A percentile compares a stretch with the other conserved stretches of the same genome.
Conservation (phyloP, 495 filamentous ascomycete genomes). For the Entonaema liquescens region DNA sequence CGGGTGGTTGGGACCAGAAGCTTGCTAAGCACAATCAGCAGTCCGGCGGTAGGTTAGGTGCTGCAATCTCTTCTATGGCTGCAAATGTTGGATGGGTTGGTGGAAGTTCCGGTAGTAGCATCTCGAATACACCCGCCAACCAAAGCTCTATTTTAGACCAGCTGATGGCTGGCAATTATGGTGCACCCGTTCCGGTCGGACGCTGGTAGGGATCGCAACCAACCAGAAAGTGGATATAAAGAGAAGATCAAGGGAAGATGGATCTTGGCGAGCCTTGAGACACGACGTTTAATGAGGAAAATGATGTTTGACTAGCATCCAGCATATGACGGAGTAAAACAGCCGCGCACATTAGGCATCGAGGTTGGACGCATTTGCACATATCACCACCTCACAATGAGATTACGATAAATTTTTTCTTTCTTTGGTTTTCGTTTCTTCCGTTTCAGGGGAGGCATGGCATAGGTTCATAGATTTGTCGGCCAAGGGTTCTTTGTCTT, state of each 20-base stretch:
- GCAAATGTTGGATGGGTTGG: slow-evolving; percentile 80
- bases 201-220: slow-evolving; percentile 62
- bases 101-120: slow-evolving; percentile 52
- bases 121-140: slow-evolving; percentile 49
- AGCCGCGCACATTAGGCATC: slow-evolving; percentile 11
- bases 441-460: slow-evolving; percentile 30
- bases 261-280: not conserved
- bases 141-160: slow-evolving; percentile 78
- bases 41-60: slow-evolving; percentile 82
- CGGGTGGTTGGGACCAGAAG: slow-evolving; percentile 92
- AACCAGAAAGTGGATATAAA: not conserved
- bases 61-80: slow-evolving; percentile 80
- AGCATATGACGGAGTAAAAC: slow-evolving; percentile 15
- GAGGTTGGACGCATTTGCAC: slow-evolving; percentile 31
- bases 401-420: slow-evolving; percentile 36
- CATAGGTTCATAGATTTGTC: slow-evolving; percentile 38
- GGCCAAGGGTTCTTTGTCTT: slow-evolving; percentile 4
- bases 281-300: slow-evolving; percentile 29
- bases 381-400: slow-evolving; percentile 36
- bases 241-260: not conserved
- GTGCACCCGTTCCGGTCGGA: slow-evolving; percentile 76
- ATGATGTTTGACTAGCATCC: slow-evolving; percentile 27
- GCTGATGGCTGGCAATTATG: slow-evolving; percentile 80
- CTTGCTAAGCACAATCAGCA: slow-evolving; percentile 88
- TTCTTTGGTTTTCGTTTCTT: slow-evolving; percentile 23